These are phyloP conservation scores for Podaxis carcinomalis DNA, from an alignment of 768 basidiomycete species.

Conservation along the genomic window DNA sequence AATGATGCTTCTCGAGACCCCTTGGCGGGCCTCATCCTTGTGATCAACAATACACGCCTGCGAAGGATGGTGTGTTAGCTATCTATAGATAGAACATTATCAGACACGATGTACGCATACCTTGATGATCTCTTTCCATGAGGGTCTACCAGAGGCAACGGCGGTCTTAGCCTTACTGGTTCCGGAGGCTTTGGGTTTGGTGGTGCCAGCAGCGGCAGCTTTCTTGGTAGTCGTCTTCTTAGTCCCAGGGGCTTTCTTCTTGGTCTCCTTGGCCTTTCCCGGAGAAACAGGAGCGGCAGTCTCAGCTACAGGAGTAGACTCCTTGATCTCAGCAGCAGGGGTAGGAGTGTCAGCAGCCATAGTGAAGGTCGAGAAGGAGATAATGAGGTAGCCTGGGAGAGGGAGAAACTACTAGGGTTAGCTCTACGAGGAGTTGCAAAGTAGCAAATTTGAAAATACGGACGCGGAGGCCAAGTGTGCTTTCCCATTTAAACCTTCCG, in stretches of 20 bases:
- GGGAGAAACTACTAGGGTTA: conserved; percentile 18
- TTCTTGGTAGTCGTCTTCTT: conserved; percentile 23
- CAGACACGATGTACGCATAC: conserved; percentile 23
- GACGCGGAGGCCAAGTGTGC: conserved; percentile 1
- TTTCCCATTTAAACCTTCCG: conserved; percentile 28
- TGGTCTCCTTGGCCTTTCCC: conserved; percentile 11
- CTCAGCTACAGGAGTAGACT: conserved; percentile 21
- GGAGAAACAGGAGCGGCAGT: conserved; percentile 18
- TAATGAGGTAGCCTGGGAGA: conserved; percentile 9
- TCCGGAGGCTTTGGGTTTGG: conserved; percentile 28
- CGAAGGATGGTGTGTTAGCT: background rate
- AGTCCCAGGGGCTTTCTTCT: conserved; percentile 14
- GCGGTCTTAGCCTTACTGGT: conserved; percentile 25
- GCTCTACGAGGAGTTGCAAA: conserved; percentile 6
- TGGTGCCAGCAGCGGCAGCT: conserved; percentile 23
- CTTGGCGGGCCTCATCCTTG: conserved; percentile 61
- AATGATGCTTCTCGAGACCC: conserved; percentile 73
- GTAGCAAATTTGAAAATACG: background rate
- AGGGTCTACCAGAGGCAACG: conserved; percentile 31
- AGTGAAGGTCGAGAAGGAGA: conserved; percentile 9
- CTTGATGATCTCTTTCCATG: conserved; percentile 55
- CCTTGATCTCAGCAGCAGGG: conserved; percentile 7
- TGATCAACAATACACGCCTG: conserved; percentile 72
- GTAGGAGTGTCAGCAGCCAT: conserved; percentile 10
- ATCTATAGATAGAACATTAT: background rate